A percentile compares a stretch with the other conserved stretches of the same genome.
phyloP scores from a whole-genome alignment of 169 alveolate species.

The Plasmodium ovale region DNA sequence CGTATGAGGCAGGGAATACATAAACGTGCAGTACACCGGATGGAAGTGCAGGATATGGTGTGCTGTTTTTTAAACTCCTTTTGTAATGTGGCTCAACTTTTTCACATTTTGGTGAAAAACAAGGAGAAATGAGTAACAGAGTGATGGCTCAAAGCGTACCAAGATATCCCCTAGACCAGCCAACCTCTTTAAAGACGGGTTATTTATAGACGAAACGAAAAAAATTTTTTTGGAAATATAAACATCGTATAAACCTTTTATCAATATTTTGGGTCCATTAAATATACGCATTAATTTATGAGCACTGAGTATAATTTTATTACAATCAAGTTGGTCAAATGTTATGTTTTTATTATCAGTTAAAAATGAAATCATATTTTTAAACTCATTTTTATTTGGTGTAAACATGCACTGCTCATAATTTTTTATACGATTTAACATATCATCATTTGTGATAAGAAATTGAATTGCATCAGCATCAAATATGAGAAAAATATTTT shows the following conservation, averaged over 20 bases:
- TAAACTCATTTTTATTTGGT: constrained; percentile 57
- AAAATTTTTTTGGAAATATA: constrained; percentile 26
- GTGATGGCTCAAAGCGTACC: not conserved
- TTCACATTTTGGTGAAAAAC: too few relatives aligned
- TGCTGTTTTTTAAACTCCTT: too few relatives aligned
- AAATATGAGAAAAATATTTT: constrained; percentile 33
- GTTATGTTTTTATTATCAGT: constrained; percentile 10
- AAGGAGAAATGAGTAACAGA: not conserved
- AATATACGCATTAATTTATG: constrained; percentile 17
- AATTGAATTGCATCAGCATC: constrained; percentile 66
- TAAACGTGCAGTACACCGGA: not conserved
- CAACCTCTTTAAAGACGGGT: constrained; percentile 25
- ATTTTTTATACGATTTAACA: constrained; percentile 22
- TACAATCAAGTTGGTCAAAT: not conserved
- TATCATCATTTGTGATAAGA: constrained; percentile 7
- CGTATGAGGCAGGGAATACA: not conserved
- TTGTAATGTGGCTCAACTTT: too few relatives aligned
- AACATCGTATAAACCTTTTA: constrained; percentile 43
- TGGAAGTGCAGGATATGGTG: not conserved
- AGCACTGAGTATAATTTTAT: not conserved
- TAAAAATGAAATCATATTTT: constrained; percentile 27
- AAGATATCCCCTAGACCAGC: constrained; percentile 59
- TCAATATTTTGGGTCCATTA: constrained; percentile 52
- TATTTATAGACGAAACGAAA: constrained; percentile 30
- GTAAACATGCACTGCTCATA: constrained; percentile 43